A percentile compares a stretch with the other conserved stretches of the same genome.
These are phyloP conservation scores for Apiospora marii DNA, from an alignment of 2,329 filamentous ascomycete species.

Conservation along the genomic window DNA sequence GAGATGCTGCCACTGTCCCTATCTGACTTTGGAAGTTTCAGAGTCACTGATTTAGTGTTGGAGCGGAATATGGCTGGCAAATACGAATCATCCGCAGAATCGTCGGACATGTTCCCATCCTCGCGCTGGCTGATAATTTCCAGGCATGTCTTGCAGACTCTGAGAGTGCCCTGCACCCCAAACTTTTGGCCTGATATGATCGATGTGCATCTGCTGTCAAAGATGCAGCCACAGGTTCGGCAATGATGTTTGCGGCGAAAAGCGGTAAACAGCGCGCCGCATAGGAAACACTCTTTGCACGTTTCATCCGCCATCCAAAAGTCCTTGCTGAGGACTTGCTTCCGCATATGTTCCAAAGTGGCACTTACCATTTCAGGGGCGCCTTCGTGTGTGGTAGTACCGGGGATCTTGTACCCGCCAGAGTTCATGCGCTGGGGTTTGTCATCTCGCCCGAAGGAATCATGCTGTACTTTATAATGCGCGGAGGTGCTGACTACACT, in stretches of 20 bases:
- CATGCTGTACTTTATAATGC: conserved; percentile 65
- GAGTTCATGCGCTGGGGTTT: conserved; percentile 54
- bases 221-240: conserved; percentile 95
- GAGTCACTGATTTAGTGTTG: conserved; percentile 53
- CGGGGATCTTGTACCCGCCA: conserved; percentile 60
- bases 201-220: conserved; percentile 94
- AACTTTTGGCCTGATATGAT: conserved; percentile 89
- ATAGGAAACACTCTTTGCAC: conserved; percentile 95
- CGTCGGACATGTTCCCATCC: conserved; percentile 86
- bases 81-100: conserved; percentile 79
- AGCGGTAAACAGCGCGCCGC: conserved; percentile 87
- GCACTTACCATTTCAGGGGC: conserved; percentile 67
- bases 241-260: conserved; percentile 98
- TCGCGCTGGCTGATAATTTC: conserved; percentile 89
- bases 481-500: conserved; percentile 66
- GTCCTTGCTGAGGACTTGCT: conserved; percentile 89
- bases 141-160: conserved; percentile 93
- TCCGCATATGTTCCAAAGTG: conserved; percentile 75
- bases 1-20: conserved; percentile 49
- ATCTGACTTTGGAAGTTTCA: conserved; percentile 48
- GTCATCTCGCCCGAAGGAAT: conserved; percentile 60
- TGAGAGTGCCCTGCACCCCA: conserved; percentile 81
- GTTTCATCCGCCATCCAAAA: conserved; percentile 99
- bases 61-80: conserved; percentile 69
- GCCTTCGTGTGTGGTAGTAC: conserved; percentile 63